Percentiles rank a stretch among this genome's conserved stretches.
Conservation (phyloP, 2,329 filamentous ascomycete genomes). For the Fusarium tjaetaba region DNA sequence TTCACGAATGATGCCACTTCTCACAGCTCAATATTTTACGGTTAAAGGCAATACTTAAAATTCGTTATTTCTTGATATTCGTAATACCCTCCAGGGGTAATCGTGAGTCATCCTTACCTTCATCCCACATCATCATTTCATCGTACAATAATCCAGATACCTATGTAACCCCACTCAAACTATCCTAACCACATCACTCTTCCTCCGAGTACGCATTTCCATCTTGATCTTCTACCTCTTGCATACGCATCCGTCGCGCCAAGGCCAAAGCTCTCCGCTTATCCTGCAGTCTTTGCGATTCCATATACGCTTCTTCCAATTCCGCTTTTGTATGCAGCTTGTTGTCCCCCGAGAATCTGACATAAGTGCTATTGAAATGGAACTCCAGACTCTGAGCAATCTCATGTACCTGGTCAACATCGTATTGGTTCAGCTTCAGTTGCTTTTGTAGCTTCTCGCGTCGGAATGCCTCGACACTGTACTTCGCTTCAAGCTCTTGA, state of each 20-base stretch:
- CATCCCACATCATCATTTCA: accelerated
- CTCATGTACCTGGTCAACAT: background rate
- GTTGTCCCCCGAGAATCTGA: background rate
- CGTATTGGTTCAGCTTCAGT: background rate
- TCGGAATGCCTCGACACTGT: accelerated
- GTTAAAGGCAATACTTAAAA: background rate
- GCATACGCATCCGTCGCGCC: background rate
- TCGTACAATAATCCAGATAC: too few species aligned
- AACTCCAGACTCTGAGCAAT: background rate
- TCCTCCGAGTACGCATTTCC: accelerated
- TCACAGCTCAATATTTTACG: accelerated
- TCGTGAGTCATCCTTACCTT: accelerated
- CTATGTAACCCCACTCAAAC: accelerated
- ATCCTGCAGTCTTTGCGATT: background rate
- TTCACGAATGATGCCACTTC: background rate
- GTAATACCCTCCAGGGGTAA: background rate
- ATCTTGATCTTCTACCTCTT: accelerated
- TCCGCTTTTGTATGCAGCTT: background rate
- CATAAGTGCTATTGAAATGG: background rate
- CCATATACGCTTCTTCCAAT: background rate
- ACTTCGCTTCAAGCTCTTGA: background rate
- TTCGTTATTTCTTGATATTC: background rate
- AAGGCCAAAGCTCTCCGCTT: background rate
- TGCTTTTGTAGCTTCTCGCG: background rate
- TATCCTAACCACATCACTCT: accelerated